Conservation (phyloP, 306 rosid genomes). For the Castanopsis chinensis region DNA sequence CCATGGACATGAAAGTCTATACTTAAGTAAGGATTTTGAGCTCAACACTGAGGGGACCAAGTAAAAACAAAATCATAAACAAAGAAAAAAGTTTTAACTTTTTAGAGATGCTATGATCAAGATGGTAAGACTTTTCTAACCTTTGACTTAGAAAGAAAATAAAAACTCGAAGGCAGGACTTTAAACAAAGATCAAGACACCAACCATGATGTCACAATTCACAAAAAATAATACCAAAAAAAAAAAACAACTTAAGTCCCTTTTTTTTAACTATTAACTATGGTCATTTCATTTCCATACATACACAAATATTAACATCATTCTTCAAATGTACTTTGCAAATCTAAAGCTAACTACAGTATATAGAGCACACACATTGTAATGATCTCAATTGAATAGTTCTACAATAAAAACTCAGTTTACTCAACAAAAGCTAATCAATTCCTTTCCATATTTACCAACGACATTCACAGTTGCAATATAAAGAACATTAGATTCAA, state of each 20-base stretch:
- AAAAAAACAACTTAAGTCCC: too few species aligned
- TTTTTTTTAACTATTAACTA: too few species aligned
- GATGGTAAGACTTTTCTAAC: too few species aligned
- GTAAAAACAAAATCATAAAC: too few species aligned
- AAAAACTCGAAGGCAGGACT: too few species aligned
- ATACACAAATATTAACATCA: not conserved
- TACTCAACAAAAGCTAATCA: not conserved
- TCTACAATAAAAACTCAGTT: not conserved
- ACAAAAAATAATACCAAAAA: too few species aligned
- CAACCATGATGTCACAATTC: too few species aligned
- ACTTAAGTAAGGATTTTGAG: conserved; percentile 16
- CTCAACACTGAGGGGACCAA: conserved; percentile 25
- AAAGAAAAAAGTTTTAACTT: too few species aligned
- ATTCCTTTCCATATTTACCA: not conserved
- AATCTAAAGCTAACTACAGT: not conserved
- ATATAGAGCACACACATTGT: not conserved
- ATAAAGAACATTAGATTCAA: not conserved
- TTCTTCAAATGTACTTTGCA: not conserved
- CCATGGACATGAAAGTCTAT: conserved; percentile 11
- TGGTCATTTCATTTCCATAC: not conserved
- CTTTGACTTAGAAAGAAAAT: too few species aligned
- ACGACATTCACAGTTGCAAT: not conserved
- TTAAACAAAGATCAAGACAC: too few species aligned
- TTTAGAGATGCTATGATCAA: too few species aligned
- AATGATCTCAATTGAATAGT: not conserved